phyloP scores from a whole-genome alignment of 345 rosid genomes.

The Erysimum cheiranthoides region DNA sequence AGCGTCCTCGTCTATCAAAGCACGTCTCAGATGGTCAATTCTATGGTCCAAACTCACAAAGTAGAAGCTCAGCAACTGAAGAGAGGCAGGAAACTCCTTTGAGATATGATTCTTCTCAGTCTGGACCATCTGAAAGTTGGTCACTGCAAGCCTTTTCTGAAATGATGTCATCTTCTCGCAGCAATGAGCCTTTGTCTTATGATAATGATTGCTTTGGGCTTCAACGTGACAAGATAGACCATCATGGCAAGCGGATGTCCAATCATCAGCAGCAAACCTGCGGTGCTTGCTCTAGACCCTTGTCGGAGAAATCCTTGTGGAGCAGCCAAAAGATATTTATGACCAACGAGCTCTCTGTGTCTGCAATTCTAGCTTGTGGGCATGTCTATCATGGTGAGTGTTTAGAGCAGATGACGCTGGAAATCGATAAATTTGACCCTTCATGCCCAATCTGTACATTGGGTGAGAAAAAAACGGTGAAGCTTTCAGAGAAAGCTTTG shows the following conservation, averaged over 20 bases:
- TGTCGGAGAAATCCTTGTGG: conserved; percentile 82
- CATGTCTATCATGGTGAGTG: conserved; percentile 98
- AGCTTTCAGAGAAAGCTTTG: conserved; percentile 81
- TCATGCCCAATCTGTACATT: conserved; percentile 90
- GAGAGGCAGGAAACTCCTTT: conserved; percentile 48
- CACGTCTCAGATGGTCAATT: conserved; percentile 50
- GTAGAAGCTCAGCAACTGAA: conserved; percentile 40
- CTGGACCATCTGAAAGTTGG: conserved; percentile 85
- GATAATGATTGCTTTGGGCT: conserved; percentile 62
- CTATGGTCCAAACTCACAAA: conserved; percentile 35
- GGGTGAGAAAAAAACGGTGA: conserved; percentile 75
- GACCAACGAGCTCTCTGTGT: conserved; percentile 70
- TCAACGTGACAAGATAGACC: conserved; percentile 55
- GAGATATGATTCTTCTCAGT: conserved; percentile 65
- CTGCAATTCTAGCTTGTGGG: conserved; percentile 85
- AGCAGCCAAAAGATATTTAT: conserved; percentile 71
- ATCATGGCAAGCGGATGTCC: conserved; percentile 52
- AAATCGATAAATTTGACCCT: conserved; percentile 83
- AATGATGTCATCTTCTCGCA: conserved; percentile 67
- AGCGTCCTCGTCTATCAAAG: conserved; percentile 49
- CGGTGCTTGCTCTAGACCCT: conserved; percentile 84
- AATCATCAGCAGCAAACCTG: conserved; percentile 72
- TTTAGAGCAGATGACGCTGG: conserved; percentile 86
- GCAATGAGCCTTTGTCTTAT: conserved; percentile 62
- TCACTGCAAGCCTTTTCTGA: conserved; percentile 87